Percentiles rank a stretch among this genome's conserved stretches.
These are phyloP conservation scores for Gossypium trilobum DNA, from an alignment of 441 rosid species.

Conservation along the genomic window DNA sequence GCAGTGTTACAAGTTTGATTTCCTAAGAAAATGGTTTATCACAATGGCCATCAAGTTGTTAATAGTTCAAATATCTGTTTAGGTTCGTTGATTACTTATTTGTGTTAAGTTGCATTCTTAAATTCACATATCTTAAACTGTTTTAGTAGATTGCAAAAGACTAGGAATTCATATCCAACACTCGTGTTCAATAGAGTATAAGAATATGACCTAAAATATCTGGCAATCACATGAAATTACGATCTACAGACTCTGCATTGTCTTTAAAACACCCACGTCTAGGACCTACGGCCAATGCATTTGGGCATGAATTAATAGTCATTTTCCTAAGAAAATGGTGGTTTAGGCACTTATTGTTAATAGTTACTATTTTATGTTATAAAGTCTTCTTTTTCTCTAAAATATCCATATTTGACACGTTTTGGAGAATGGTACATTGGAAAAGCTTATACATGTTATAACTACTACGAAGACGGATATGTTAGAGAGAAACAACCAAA, in stretches of 20 bases:
- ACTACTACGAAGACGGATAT: neutral
- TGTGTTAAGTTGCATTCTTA: constrained; percentile 21
- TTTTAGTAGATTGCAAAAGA: neutral
- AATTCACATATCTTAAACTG: neutral
- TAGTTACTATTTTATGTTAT: neutral
- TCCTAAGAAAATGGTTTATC: constrained; percentile 22
- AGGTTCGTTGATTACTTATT: constrained; percentile 26
- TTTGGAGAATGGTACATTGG: neutral
- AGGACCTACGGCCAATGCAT: neutral
- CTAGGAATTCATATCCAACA: neutral
- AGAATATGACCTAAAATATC: neutral
- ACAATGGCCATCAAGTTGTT: constrained; percentile 21
- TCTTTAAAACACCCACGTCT: neutral
- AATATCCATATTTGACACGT: neutral
- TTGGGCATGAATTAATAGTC: neutral
- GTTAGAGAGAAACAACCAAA: neutral
- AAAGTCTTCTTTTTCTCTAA: neutral
- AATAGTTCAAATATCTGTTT: constrained; percentile 29
- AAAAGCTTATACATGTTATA: neutral
- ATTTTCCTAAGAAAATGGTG: neutral
- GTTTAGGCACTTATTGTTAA: neutral
- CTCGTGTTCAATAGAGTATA: neutral
- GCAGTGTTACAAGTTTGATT: constrained; percentile 17
- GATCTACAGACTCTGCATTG: neutral
- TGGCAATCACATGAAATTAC: neutral